Conservation (phyloP, 441 rosid species). For the Euphorbia celastroides region DNA sequence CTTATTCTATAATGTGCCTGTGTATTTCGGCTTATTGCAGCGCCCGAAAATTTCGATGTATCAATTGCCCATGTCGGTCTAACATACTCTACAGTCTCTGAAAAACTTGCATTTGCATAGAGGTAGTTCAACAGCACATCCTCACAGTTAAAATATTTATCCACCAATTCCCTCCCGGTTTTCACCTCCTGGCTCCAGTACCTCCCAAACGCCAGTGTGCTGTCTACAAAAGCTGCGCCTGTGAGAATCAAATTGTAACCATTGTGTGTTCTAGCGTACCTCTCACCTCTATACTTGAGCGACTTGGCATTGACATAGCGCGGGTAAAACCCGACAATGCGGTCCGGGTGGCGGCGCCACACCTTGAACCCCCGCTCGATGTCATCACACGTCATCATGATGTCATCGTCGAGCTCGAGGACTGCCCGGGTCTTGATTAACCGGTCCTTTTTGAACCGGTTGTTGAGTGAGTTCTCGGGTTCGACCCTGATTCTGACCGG, state of each 20-base stretch:
- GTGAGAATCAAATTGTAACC: conserved; percentile 96
- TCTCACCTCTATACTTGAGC: conserved; percentile 70
- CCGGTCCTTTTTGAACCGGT: conserved; percentile 73
- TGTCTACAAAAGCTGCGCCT: conserved; percentile 88
- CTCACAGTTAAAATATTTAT: conserved; percentile 73
- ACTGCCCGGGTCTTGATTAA: conserved; percentile 66
- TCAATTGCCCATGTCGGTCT: conserved; percentile 81
- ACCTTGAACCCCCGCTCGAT: conserved; percentile 80
- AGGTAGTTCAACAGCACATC: conserved; percentile 75
- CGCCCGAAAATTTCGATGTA: conserved; percentile 77
- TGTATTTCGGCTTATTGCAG: conserved; percentile 82
- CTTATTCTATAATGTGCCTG: conserved; percentile 66
- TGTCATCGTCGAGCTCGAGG: conserved; percentile 95
- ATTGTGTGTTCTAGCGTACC: conserved; percentile 58
- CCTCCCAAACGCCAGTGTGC: conserved; percentile 47
- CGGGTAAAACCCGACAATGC: conserved; percentile 87
- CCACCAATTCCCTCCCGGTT: conserved; percentile 66
- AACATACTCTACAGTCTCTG: conserved; percentile 65
- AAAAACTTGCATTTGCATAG: conserved; percentile 71
- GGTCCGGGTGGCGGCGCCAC: conserved; percentile 84
- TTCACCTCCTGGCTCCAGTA: conserved; percentile 60
- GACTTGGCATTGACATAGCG: conserved; percentile 49
- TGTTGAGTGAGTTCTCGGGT: conserved; percentile 65
- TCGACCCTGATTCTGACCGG: conserved; percentile 80
- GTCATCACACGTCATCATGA: conserved; percentile 84